Base-by-base conservation (phyloP, 805 yeast genomes). In the Yamadazyma scolyti region DNA sequence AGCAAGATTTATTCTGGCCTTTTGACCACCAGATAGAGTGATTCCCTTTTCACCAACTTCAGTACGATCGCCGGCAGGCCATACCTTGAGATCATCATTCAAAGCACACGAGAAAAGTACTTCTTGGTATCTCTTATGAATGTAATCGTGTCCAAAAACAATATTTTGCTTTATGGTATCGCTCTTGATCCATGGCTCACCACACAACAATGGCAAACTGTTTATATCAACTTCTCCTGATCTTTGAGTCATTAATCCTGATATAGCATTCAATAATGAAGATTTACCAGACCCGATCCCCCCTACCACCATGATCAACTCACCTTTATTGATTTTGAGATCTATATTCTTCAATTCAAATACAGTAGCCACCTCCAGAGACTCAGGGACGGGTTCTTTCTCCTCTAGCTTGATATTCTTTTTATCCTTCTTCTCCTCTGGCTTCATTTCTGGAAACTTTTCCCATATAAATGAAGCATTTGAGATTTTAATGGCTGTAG, bases 21-120 rank as follows among this genome's bases (percentile, higher is more conserved):
- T 57, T 39, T 58, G 65, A 17, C 65, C 65, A 11, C 65, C 65
- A 16, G 62, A 56, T 30, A 58, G 48, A 0, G 63, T 58, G 15
- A 58, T 52, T 19, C 65, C 65, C 20, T 56, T 39, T 42, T 58
- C 64, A 34, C 65, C 65, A 31, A 58, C 52, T 42, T 58, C 64
- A 12, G 65, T 56, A 13, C 31, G 20, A 37, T 58, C 65, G 17
- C 61, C 61, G 20, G 57, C 60, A 1, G 58, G 56, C 23, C 56
- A 44, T 9, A 44, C 41, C 25, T 46, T 48, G 14, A 57, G 41
- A 36, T 57, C 64, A 18, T 43, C 43, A 33, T 51, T 50, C 19
- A 57, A 46, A 4, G 54, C 42, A 40, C 64, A 57, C 1, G 54
- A 40, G 36, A 46, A 44, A 10, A 58, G 32, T 3, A 53, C 56